A percentile compares a stretch with the other conserved stretches of the same genome.
These are phyloP conservation scores for Penicillium sp. DNA, from an alignment of 2,329 filamentous ascomycete genomes.

Conservation along the genomic window DNA sequence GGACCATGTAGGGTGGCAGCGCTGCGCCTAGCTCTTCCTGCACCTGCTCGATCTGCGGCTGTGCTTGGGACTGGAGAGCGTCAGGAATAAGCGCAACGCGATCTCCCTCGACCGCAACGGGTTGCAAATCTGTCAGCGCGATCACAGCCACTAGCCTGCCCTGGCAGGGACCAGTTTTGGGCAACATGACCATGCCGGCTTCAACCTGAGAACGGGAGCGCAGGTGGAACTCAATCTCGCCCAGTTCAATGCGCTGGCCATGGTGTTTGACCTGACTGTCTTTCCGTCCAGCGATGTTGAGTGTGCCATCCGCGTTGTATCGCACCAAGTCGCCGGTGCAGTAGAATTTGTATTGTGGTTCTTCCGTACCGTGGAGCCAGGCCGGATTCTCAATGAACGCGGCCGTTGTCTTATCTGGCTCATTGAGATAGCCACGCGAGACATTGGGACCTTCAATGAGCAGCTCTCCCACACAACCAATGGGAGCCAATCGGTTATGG, in stretches of 20 bases:
- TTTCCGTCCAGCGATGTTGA: background rate
- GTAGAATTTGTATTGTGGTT: background rate
- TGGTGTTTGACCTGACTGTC: background rate
- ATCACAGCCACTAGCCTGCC: background rate
- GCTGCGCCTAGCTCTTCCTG: background rate
- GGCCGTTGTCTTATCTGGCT: constrained; percentile 21
- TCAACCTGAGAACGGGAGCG: background rate
- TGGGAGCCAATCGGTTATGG: constrained; percentile 11
- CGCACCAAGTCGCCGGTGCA: background rate
- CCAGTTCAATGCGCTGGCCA: background rate
- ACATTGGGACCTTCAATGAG: too few relatives aligned
- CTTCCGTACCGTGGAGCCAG: constrained; percentile 13
- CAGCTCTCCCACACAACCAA: too few relatives aligned
- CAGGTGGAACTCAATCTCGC: background rate
- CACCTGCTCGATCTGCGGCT: background rate
- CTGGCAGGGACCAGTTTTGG: background rate
- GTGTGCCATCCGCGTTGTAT: background rate
- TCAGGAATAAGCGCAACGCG: background rate
- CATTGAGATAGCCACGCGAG: background rate
- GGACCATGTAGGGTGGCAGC: background rate
- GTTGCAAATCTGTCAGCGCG: background rate
- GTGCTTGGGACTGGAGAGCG: background rate
- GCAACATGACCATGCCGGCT: background rate
- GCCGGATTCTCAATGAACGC: constrained; percentile 24
- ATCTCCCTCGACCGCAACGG: background rate